These are phyloP conservation scores for Globisporangium irregulare DNA, from an alignment of 352 stramenopile genomes.

Conservation along the genomic window DNA sequence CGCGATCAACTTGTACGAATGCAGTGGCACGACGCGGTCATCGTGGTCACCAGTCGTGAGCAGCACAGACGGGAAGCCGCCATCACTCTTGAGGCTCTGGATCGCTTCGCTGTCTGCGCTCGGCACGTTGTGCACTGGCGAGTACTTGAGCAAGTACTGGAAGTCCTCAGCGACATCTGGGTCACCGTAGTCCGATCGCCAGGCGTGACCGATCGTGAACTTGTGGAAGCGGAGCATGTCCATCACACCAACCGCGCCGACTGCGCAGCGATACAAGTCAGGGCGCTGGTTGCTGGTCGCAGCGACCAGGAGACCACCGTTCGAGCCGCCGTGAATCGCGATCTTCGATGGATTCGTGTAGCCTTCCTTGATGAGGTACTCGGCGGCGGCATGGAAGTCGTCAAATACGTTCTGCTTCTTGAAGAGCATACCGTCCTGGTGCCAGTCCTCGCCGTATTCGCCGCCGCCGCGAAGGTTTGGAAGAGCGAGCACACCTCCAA, in stretches of 20 bases:
- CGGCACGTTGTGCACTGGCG: constrained; percentile 88
- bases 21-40: constrained; percentile 86
- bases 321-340: constrained; percentile 90
- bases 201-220: constrained; percentile 92
- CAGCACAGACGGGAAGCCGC: constrained; percentile 77
- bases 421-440: constrained; percentile 90
- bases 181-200: constrained; percentile 87
- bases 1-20: constrained; percentile 90
- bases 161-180: constrained; percentile 78
- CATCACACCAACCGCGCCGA: constrained; percentile 92
- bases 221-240: constrained; percentile 97
- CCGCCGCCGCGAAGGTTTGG: constrained; percentile 93
- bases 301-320: constrained; percentile 93
- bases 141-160: constrained; percentile 84
- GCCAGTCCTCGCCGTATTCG: constrained; percentile 92
- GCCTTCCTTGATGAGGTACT: constrained; percentile 88
- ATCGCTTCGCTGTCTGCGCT: constrained; percentile 41
- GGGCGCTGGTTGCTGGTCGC: constrained; percentile 88
- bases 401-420: constrained; percentile 96
- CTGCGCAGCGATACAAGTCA: constrained; percentile 90
- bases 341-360: constrained; percentile 91
- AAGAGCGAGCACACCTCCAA: constrained; percentile 89
- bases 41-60: constrained; percentile 90
- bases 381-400: constrained; percentile 93
- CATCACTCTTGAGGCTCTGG: constrained; percentile 48